Evolutionary conservation across 345 rosid species (phyloP).

Genomic region (Eucalyptus pauciflora): DNA sequence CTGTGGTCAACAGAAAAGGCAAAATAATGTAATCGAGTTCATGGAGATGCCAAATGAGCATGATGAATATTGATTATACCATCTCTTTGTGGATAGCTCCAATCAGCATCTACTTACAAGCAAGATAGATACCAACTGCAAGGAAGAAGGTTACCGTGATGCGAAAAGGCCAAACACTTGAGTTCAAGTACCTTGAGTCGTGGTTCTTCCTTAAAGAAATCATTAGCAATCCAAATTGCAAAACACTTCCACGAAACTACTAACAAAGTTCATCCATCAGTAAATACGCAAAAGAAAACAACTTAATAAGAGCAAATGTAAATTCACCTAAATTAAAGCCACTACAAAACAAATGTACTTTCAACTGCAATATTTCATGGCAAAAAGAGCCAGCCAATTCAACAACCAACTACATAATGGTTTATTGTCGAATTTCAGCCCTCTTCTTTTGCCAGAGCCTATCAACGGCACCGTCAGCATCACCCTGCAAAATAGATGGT

Average conservation of each 20-base stretch:
- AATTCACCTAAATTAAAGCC: neutral
- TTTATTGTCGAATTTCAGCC: slow-evolving; percentile 17
- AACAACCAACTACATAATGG: neutral
- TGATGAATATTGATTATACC: neutral
- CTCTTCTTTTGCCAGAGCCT: slow-evolving; percentile 59
- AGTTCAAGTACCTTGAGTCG: neutral
- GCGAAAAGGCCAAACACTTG: neutral
- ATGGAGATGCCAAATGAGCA: neutral
- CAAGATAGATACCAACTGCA: neutral
- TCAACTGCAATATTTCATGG: neutral
- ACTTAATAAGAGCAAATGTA: neutral
- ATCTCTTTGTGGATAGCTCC: neutral
- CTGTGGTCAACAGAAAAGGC: neutral
- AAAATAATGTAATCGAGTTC: neutral
- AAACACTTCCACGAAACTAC: neutral
- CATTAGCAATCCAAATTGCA: neutral
- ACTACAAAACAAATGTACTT: neutral
- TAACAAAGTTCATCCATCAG: neutral
- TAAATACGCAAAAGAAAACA: neutral
- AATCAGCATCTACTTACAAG: neutral
- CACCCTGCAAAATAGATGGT: slow-evolving; percentile 21
- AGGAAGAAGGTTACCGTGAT: neutral
- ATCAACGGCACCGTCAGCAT: slow-evolving; percentile 44
- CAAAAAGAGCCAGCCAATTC: neutral
- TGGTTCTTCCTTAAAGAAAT: neutral